Evolutionary conservation across 1,284 basidiomycete genomes (phyloP).

Genomic region (Veloporphyrellus conicus): DNA sequence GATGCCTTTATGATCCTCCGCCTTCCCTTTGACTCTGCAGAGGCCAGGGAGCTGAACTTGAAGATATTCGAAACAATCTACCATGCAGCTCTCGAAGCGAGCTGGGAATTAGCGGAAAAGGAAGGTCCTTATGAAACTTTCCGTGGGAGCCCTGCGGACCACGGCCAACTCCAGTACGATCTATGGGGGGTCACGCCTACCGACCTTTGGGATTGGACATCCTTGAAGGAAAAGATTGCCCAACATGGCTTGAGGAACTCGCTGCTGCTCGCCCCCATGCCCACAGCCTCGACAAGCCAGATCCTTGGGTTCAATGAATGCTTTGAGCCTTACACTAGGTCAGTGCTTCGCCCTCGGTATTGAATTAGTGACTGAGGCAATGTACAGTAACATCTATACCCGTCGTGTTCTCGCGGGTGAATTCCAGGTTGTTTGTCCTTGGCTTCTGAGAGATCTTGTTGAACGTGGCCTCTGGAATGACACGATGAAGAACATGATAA

Average conservation of each 20-base stretch:
- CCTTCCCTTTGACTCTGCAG: slow-evolving; percentile 91
- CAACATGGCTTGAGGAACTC: slow-evolving; percentile 89
- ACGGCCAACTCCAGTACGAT: slow-evolving; percentile 92
- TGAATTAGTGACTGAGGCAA: slow-evolving; percentile 9
- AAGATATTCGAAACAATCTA: slow-evolving; percentile 99
- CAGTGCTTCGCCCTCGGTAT: slow-evolving; percentile 15
- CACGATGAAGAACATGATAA: slow-evolving; percentile 99
- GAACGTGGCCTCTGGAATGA: slow-evolving; percentile 96
- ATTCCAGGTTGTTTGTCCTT: slow-evolving; percentile 99
- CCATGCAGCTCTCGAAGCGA: slow-evolving; percentile 91
- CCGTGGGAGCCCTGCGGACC: slow-evolving; percentile 84
- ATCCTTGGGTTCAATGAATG: slow-evolving; percentile 99
- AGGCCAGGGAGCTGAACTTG: slow-evolving; percentile 85
- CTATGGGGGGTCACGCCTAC: slow-evolving; percentile 93
- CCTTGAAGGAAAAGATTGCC: slow-evolving; percentile 87
- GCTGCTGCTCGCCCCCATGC: slow-evolving; percentile 95
- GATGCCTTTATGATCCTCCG: slow-evolving; percentile 98
- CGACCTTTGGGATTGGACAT: slow-evolving; percentile 92
- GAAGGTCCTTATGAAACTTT: slow-evolving; percentile 91
- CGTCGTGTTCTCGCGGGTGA: slow-evolving; percentile 99
- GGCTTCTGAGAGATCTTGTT: slow-evolving; percentile 96
- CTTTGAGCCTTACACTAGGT: slow-evolving; percentile 95
- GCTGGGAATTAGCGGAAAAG: slow-evolving; percentile 79
- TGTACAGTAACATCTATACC: slow-evolving; percentile 89
- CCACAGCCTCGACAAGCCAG: slow-evolving; percentile 97